A percentile compares a stretch with the other conserved stretches of the same genome.
These are phyloP conservation scores for Tuber magnatum DNA, from an alignment of 495 filamentous ascomycete species.

Conservation along the genomic window DNA sequence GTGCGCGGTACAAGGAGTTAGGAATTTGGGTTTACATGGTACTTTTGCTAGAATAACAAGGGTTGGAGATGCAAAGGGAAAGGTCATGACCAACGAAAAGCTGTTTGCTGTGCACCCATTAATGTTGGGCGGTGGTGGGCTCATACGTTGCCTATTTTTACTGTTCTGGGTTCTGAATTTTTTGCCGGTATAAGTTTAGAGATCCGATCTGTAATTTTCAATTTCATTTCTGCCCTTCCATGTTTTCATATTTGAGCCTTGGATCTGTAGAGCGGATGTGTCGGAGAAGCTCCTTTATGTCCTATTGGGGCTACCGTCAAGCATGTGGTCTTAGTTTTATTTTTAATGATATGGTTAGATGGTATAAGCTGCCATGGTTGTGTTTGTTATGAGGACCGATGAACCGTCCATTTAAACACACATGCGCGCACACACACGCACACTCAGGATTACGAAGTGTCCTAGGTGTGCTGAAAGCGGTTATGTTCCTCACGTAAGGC, in stretches of 20 bases:
- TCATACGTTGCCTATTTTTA: neutral
- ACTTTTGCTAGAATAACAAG: neutral
- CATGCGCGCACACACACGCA: neutral
- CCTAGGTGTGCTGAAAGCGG: neutral
- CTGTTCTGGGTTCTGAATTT: neutral
- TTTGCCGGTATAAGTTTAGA: neutral
- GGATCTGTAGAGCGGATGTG: neutral
- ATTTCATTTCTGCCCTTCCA: neutral
- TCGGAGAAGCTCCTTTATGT: neutral
- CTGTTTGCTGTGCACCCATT: neutral
- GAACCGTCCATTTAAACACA: neutral
- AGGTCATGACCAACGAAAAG: neutral
- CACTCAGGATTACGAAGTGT: neutral
- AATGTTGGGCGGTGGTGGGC: neutral
- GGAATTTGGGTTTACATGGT: neutral
- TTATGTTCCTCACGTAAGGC: neutral
- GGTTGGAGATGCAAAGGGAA: neutral
- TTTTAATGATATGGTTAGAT: neutral
- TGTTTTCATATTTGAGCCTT: neutral
- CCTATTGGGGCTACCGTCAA: neutral
- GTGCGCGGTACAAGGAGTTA: neutral
- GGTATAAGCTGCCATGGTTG: neutral
- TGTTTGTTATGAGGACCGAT: neutral
- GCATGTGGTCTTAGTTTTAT: neutral
- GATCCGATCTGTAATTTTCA: neutral